Evolutionary conservation across 495 filamentous ascomycete genomes (phyloP).

Genomic region (Letharia columbiana): DNA sequence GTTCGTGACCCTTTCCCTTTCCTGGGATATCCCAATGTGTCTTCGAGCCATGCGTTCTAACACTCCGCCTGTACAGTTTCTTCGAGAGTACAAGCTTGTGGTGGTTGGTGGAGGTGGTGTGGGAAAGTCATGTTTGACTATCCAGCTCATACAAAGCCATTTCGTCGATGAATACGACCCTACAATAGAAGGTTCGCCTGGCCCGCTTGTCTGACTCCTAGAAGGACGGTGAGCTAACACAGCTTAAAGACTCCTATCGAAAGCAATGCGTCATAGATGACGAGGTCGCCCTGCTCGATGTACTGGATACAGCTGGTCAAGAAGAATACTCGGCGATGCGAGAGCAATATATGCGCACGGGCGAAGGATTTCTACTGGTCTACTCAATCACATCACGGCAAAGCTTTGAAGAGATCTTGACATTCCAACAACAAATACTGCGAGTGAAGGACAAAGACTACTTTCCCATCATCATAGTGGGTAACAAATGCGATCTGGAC

Average conservation of each 20-base stretch:
- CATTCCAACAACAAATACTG: conserved; percentile 97
- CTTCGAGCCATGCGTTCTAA: conserved; percentile 21
- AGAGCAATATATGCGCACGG: conserved; percentile 99
- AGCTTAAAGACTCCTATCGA: conserved; percentile 79
- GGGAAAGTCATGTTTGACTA: conserved; percentile 98
- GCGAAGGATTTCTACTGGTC: conserved; percentile 94
- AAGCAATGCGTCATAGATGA: conserved; percentile 99
- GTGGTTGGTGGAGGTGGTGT: conserved; percentile 97
- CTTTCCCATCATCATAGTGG: conserved; percentile 98
- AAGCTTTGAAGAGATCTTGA: conserved; percentile 96
- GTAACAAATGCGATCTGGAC: conserved; percentile 98
- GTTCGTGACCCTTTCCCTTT: conserved; percentile 19
- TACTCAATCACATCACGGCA: conserved; percentile 97
- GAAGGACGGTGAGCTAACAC: conserved; percentile 9
- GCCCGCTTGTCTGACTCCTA: background rate
- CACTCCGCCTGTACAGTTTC: conserved; percentile 53
- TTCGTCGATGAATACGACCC: conserved; percentile 99
- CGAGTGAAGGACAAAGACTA: conserved; percentile 98
- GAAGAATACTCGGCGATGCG: conserved; percentile 99
- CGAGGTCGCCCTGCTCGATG: conserved; percentile 92
- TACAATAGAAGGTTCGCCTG: conserved; percentile 82
- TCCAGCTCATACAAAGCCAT: conserved; percentile 96
- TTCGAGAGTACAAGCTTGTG: conserved; percentile 97
- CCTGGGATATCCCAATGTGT: background rate
- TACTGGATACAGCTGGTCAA: conserved; percentile 95